Evolutionary conservation across 2,329 filamentous ascomycete genomes (phyloP).

Genomic region (Ophiostoma pallidulum): DNA sequence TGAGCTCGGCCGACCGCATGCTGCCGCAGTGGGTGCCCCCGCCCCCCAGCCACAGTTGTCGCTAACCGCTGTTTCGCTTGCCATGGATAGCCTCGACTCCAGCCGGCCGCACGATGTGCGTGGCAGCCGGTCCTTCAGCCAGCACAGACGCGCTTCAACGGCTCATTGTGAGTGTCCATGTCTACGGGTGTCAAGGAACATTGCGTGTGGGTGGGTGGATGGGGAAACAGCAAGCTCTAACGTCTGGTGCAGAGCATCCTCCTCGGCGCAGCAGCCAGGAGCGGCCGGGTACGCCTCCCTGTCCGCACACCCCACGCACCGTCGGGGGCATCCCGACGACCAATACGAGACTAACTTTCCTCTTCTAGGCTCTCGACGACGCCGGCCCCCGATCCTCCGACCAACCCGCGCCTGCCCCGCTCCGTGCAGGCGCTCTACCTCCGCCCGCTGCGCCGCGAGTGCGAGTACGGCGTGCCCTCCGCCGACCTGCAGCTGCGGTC

Average conservation of each 20-base stretch:
- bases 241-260: background rate
- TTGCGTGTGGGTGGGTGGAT: background rate
- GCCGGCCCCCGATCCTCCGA: too few relatives aligned
- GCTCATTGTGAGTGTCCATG: conserved; percentile 16
- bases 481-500: conserved; percentile 91
- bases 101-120: conserved; percentile 8
- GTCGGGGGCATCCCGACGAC: too few relatives aligned
- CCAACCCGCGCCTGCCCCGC: conserved; percentile 53
- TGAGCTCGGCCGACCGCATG: conserved; percentile 13
- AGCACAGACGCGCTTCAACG: conserved; percentile 9
- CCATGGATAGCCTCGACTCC: too few relatives aligned
- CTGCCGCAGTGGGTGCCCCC: background rate
- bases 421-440: conserved; percentile 80
- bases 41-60: background rate
- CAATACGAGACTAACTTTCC: background rate
- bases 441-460: conserved; percentile 66
- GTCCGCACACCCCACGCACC: background rate
- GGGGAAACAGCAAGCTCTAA: background rate
- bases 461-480: conserved; percentile 67
- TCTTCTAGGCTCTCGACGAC: background rate
- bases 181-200: too few relatives aligned
- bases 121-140: conserved; percentile 14
- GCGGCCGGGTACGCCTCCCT: background rate
- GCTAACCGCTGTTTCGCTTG: background rate
- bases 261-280: background rate